A percentile compares a stretch with the other conserved stretches of the same genome.
Conservation (phyloP, 495 filamentous ascomycete genomes). For the Penicillium macrosclerotiorum region DNA sequence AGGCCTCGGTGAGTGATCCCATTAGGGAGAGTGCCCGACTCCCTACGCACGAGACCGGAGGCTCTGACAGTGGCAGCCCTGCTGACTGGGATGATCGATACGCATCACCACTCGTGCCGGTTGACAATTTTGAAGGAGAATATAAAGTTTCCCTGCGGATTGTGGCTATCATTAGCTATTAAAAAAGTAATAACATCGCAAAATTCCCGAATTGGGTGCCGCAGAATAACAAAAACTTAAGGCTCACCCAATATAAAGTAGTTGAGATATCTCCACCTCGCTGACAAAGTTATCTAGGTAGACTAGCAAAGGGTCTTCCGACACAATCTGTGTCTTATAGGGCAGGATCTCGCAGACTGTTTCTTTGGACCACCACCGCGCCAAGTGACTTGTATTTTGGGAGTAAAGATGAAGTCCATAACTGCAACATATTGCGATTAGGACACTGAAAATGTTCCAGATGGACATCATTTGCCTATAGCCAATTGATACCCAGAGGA, state of each 20-base stretch:
- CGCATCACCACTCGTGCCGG: background rate
- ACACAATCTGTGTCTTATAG: background rate
- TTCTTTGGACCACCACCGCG: background rate
- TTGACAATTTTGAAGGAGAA: background rate
- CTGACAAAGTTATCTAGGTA: background rate
- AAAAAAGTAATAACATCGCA: background rate
- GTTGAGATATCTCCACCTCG: background rate
- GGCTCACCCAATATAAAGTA: background rate
- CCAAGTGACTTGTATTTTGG: background rate
- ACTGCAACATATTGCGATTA: background rate
- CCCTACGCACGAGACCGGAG: background rate
- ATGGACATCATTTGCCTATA: background rate
- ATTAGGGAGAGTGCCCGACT: slow-evolving; percentile 1
- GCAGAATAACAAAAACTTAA: background rate
- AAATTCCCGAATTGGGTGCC: background rate
- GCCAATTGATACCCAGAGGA: background rate
- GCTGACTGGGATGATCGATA: background rate
- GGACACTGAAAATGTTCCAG: background rate
- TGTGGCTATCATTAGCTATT: background rate
- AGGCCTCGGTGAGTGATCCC: background rate
- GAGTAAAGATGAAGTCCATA: background rate
- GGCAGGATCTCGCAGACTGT: background rate
- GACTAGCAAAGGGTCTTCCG: background rate
- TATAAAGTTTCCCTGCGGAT: background rate
- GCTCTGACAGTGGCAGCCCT: background rate